phyloP scores from a whole-genome alignment of 192 early-diverging fungal species.

The Gamsiella multidivaricata region DNA sequence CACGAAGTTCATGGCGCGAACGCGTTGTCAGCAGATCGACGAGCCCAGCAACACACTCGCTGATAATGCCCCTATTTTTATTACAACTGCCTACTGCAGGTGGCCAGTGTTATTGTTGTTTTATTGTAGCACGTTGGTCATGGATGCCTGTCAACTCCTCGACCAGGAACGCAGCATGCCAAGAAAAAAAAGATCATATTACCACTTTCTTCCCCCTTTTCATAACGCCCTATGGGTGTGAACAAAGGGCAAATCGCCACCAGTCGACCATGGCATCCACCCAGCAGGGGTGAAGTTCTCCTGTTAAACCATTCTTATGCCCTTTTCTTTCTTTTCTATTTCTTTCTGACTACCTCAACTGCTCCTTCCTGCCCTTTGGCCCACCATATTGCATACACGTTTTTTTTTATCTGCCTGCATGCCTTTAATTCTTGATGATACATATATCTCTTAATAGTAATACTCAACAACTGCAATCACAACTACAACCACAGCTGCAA shows the following conservation, averaged over 20 bases:
- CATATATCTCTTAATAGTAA: no score
- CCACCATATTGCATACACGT: no score
- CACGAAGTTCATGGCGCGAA: background rate
- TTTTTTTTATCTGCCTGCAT: no score
- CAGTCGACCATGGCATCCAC: background rate
- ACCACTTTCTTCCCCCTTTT: background rate
- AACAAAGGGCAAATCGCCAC: background rate
- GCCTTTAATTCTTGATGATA: no score
- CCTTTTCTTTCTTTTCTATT: background rate
- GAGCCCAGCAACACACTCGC: no score
- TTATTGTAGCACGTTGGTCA: no score
- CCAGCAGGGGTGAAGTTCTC: background rate
- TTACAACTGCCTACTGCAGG: background rate
- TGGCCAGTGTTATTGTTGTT: background rate
- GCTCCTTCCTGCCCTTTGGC: background rate
- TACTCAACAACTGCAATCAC: no score
- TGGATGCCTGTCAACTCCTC: no score
- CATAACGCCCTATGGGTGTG: background rate
- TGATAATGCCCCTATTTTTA: conserved; percentile 15
- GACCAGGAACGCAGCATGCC: background rate
- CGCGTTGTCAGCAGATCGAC: conserved; percentile 27
- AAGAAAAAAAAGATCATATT: conserved; percentile 21
- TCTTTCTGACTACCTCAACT: background rate
- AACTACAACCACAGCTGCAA: no score
- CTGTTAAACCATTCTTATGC: background rate